Evolutionary conservation across 2,329 filamentous ascomycete species (phyloP).

Genomic region (Exophiala phaeomuriformis): DNA sequence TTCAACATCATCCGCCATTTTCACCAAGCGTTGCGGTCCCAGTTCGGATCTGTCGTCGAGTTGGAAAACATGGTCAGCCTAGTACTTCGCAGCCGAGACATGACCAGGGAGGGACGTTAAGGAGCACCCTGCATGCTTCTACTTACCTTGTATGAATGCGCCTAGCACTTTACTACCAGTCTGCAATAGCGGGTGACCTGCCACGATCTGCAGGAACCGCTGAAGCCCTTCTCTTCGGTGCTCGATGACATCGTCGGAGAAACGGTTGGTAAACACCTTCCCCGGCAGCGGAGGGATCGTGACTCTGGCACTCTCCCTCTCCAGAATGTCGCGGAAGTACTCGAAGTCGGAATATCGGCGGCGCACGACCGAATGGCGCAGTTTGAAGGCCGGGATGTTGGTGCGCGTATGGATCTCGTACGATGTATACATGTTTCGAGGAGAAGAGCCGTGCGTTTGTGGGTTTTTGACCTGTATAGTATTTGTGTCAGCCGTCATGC

Average conservation of each 20-base stretch:
- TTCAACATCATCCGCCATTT: neutral
- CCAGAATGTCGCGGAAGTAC: constrained; percentile 95
- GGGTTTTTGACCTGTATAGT: constrained; percentile 72
- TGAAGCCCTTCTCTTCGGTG: constrained; percentile 84
- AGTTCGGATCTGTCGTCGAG: constrained; percentile 46
- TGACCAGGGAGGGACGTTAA: neutral
- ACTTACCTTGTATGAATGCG: constrained; percentile 87
- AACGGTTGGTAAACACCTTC: constrained; percentile 96
- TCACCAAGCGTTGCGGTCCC: constrained; percentile 84
- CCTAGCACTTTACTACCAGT: constrained; percentile 95
- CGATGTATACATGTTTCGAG: constrained; percentile 91
- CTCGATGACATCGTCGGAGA: constrained; percentile 97
- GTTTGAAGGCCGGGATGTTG: constrained; percentile 98
- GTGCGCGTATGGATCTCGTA: constrained; percentile 97
- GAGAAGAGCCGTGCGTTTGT: constrained; percentile 82
- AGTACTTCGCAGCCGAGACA: neutral
- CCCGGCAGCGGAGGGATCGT: constrained; percentile 93
- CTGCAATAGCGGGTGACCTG: constrained; percentile 90
- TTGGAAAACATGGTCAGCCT: too few species aligned
- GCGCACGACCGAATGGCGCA: constrained; percentile 78
- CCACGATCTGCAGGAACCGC: constrained; percentile 94
- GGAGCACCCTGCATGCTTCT: neutral
- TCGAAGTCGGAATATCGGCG: constrained; percentile 97
- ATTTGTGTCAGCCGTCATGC: neutral
- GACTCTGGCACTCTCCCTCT: constrained; percentile 80